phyloP scores from a whole-genome alignment of 2,329 filamentous ascomycete species.

The Aspergillus viridinutans region DNA sequence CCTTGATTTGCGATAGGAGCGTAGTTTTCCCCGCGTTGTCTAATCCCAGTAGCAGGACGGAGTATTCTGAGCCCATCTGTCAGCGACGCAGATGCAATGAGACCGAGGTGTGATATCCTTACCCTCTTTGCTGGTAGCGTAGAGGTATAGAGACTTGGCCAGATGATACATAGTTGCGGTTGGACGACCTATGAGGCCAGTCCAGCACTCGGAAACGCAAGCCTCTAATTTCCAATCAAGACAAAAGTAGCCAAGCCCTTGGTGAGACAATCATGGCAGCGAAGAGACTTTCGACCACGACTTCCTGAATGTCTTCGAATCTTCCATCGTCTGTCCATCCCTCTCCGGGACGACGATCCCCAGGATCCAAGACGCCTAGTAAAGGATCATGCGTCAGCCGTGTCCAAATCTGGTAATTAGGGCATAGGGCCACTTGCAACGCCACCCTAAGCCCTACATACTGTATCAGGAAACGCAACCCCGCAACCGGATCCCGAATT shows the following conservation, averaged over 20 bases:
- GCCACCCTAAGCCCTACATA: conserved; percentile 16
- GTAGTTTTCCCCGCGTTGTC: conserved; percentile 99
- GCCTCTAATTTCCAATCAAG: conserved; percentile 12
- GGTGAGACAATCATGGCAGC: conserved; percentile 20
- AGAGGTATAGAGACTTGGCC: conserved; percentile 87
- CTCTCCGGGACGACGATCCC: neutral
- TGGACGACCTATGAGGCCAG: conserved; percentile 17
- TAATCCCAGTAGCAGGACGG: conserved; percentile 90
- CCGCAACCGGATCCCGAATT: neutral
- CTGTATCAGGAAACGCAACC: conserved; percentile 3
- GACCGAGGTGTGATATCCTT: conserved; percentile 13
- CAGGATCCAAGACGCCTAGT: conserved; percentile 1
- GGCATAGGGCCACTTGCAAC: conserved; percentile 18
- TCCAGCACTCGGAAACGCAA: conserved; percentile 13
- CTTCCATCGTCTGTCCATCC: neutral
- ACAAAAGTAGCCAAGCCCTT: conserved; percentile 3
- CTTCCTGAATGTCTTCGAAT: neutral
- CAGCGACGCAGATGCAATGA: neutral
- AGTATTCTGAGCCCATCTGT: conserved; percentile 66
- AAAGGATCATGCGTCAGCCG: conserved; percentile 19
- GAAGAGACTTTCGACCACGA: neutral
- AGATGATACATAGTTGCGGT: conserved; percentile 78
- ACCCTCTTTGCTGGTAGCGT: conserved; percentile 97
- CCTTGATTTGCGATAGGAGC: conserved; percentile 93
- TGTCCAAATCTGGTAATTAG: conserved; percentile 23